phyloP scores from a whole-genome alignment of 805 yeast genomes.

The Metschnikowia lachancei region DNA sequence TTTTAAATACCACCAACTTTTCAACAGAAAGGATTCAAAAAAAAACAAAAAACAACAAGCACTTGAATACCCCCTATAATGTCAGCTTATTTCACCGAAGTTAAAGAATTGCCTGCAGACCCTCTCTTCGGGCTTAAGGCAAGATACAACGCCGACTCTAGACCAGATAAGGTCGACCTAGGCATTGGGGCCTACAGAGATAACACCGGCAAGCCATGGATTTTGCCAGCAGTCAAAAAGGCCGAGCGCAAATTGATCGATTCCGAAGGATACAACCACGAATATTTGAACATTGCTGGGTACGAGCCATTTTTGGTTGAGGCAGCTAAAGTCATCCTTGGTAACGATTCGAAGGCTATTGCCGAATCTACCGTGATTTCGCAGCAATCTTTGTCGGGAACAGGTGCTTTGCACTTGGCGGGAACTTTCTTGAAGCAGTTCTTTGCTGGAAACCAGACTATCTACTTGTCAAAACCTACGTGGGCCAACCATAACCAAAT shows the following conservation, averaged over 20 bases:
- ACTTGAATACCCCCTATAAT: conserved; percentile 18
- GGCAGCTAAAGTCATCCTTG: conserved; percentile 73
- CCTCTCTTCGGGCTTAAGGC: conserved; percentile 82
- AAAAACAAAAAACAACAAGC: background rate
- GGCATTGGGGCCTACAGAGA: conserved; percentile 83
- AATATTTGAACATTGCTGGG: conserved; percentile 83
- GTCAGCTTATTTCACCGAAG: conserved; percentile 44
- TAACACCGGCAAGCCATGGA: conserved; percentile 67
- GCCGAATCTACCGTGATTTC: conserved; percentile 49
- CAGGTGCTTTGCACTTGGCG: conserved; percentile 88
- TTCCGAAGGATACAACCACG: conserved; percentile 59
- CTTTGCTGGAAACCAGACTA: conserved; percentile 29
- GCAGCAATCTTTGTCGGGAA: conserved; percentile 79
- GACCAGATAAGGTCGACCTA: conserved; percentile 72
- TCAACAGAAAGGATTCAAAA: too few species aligned
- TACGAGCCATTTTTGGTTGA: conserved; percentile 61
- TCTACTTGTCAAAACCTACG: conserved; percentile 58
- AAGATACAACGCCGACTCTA: conserved; percentile 55
- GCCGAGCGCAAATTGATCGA: conserved; percentile 67
- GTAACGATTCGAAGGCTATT: conserved; percentile 41
- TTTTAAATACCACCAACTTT: too few species aligned
- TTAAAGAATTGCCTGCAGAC: conserved; percentile 75
- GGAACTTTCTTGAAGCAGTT: conserved; percentile 64
- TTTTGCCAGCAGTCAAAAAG: conserved; percentile 60
- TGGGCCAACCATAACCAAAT: conserved; percentile 96